Evolutionary conservation across 345 rosid species (phyloP).

Genomic region (Gossypium herbaceum): DNA sequence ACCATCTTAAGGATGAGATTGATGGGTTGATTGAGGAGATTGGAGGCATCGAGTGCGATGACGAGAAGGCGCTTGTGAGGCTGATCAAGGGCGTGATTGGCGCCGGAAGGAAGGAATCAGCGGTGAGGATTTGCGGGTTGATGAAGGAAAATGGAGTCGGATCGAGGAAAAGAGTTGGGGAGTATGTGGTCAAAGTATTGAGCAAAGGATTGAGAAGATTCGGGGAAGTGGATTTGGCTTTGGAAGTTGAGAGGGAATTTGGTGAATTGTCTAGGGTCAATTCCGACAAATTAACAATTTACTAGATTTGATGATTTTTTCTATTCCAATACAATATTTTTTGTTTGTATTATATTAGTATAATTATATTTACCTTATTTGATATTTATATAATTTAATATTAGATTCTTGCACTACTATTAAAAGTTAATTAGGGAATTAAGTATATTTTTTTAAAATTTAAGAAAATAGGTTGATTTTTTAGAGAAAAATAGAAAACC

Average conservation of each 20-base stretch:
- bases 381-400: no score
- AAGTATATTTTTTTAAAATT: no score
- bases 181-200: constrained; percentile 51
- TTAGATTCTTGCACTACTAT: no score
- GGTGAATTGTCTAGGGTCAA: constrained; percentile 17
- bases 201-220: constrained; percentile 53
- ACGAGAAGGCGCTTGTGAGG: constrained; percentile 46
- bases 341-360: neutral
- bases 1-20: constrained; percentile 39
- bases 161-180: constrained; percentile 52
- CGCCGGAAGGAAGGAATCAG: constrained; percentile 62
- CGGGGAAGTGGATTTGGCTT: constrained; percentile 58
- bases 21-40: constrained; percentile 54
- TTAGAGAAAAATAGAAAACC: fast-evolving
- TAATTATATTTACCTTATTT: no score
- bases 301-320: neutral
- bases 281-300: constrained; percentile 16
- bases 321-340: neutral
- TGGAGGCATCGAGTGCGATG: constrained; percentile 40
- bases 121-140: constrained; percentile 59
- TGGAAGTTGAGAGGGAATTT: constrained; percentile 47
- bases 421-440: no score
- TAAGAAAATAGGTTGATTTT: no score
- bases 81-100: constrained; percentile 53
- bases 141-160: constrained; percentile 73